phyloP scores from a whole-genome alignment of 2,329 filamentous ascomycete species.

The Graphilbum ipis-grandicollis region DNA sequence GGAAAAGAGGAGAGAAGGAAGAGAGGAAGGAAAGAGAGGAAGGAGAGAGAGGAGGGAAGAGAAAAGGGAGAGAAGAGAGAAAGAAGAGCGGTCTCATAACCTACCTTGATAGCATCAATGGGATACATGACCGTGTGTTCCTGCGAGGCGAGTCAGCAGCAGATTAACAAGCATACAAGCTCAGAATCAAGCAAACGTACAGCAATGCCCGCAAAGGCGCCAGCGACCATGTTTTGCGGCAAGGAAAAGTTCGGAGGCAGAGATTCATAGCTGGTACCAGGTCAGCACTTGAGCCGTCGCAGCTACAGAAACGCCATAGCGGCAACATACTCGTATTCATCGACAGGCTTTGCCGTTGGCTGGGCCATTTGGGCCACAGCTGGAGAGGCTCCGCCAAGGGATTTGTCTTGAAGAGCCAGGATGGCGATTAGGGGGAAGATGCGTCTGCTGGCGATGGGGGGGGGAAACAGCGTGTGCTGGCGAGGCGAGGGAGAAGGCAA shows the following conservation, averaged over 20 bases:
- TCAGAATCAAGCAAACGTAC: conserved; percentile 30
- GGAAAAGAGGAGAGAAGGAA: not conserved
- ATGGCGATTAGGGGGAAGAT: conserved; percentile 22
- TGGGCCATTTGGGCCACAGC: conserved; percentile 55
- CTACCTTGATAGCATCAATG: conserved; percentile 90
- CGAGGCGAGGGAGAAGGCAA: not conserved
- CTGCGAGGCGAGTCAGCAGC: conserved; percentile 24
- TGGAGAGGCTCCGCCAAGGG: conserved; percentile 45
- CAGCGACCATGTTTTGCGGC: conserved; percentile 85
- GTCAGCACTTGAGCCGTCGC: conserved; percentile 8
- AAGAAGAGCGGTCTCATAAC: conserved; percentile 2
- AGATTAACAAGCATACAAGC: no score
- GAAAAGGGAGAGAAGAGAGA: not conserved
- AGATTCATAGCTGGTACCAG: conserved; percentile 58
- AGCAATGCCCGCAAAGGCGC: conserved; percentile 91
- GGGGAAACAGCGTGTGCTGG: not conserved
- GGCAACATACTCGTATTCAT: conserved; percentile 52
- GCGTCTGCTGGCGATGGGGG: not conserved
- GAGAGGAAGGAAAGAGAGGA: not conserved
- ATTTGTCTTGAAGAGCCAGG: conserved; percentile 45
- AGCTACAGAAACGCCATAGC: no score
- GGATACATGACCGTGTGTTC: conserved; percentile 99
- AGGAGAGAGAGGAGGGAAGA: conserved; percentile 2
- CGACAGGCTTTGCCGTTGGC: conserved; percentile 43
- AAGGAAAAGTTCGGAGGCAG: conserved; percentile 90